phyloP scores from a whole-genome alignment of 495 filamentous ascomycete genomes.

The Jackrogersella multiformis region DNA sequence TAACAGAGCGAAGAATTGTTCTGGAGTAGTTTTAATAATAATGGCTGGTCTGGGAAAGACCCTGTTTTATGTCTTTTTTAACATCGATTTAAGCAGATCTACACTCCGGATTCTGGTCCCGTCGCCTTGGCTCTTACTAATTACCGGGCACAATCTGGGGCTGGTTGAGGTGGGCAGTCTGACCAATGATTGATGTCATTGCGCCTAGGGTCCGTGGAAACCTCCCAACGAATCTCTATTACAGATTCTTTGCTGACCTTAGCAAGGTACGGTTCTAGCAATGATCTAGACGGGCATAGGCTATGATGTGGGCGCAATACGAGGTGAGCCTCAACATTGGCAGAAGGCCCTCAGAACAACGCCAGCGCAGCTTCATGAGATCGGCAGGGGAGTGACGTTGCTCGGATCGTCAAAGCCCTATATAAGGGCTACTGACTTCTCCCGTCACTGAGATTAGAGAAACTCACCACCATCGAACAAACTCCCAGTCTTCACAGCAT shows the following conservation, averaged over 20 bases:
- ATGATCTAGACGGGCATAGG: constrained; percentile 12
- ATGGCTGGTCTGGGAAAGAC: no score
- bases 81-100: neutral
- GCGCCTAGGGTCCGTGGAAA: neutral
- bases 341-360: neutral
- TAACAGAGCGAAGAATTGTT: no score
- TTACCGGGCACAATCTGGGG: constrained; percentile 12
- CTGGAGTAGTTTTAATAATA: no score
- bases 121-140: neutral
- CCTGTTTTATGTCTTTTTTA: no score
- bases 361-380: constrained; percentile 4
- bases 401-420: neutral
- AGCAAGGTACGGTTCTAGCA: neutral
- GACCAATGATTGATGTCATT: neutral
- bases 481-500: no score
- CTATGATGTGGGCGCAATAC: constrained; percentile 1
- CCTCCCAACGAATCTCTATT: constrained; percentile 11
- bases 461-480: neutral
- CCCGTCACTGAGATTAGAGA: neutral
- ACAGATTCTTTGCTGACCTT: neutral
- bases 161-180: neutral
- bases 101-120: constrained; percentile 9
- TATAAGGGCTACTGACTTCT: constrained; percentile 1
- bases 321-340: constrained; percentile 22
- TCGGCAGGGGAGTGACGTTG: constrained; percentile 11